phyloP scores from a whole-genome alignment of 2,329 filamentous ascomycete species.

The Phoma sp. region DNA sequence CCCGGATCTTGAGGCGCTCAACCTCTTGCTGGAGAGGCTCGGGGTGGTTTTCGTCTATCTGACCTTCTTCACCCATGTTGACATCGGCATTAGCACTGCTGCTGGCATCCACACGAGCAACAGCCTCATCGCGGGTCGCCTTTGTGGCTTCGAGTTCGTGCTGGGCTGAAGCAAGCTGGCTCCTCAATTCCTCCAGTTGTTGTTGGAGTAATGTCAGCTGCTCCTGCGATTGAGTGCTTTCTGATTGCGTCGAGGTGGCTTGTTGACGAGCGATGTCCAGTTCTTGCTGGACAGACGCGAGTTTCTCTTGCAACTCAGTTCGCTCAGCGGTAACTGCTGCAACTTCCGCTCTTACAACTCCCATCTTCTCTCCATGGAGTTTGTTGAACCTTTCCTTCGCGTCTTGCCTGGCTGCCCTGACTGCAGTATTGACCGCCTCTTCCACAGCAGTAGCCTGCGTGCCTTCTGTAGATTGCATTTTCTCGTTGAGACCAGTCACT shows the following conservation, averaged over 20 bases:
- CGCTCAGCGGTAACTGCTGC: constrained; percentile 66
- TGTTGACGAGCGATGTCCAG: constrained; percentile 64
- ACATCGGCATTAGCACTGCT: constrained; percentile 40
- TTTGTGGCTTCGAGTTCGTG: constrained; percentile 64
- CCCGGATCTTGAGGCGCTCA: constrained; percentile 41
- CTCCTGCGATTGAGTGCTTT: constrained; percentile 39
- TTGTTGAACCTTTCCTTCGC: constrained; percentile 66
- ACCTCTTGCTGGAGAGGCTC: constrained; percentile 40
- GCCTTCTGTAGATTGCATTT: constrained; percentile 49
- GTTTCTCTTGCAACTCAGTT: constrained; percentile 56
- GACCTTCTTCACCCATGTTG: constrained; percentile 55
- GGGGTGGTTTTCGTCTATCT: constrained; percentile 47
- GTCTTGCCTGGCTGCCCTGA: constrained; percentile 59
- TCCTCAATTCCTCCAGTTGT: constrained; percentile 28
- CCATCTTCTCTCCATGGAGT: constrained; percentile 36
- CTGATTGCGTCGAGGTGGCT: constrained; percentile 23
- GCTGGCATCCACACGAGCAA: constrained; percentile 56
- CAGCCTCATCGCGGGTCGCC: constrained; percentile 68
- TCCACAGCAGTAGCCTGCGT: constrained; percentile 22
- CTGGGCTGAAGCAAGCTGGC: constrained; percentile 30
- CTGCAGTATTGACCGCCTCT: constrained; percentile 20
- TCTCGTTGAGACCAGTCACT: constrained; percentile 55
- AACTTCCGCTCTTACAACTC: constrained; percentile 55
- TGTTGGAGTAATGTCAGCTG: constrained; percentile 68
- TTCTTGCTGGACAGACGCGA: constrained; percentile 53